Conservation (phyloP, 1,284 basidiomycete genomes). For the Testicularia cyperi region DNA sequence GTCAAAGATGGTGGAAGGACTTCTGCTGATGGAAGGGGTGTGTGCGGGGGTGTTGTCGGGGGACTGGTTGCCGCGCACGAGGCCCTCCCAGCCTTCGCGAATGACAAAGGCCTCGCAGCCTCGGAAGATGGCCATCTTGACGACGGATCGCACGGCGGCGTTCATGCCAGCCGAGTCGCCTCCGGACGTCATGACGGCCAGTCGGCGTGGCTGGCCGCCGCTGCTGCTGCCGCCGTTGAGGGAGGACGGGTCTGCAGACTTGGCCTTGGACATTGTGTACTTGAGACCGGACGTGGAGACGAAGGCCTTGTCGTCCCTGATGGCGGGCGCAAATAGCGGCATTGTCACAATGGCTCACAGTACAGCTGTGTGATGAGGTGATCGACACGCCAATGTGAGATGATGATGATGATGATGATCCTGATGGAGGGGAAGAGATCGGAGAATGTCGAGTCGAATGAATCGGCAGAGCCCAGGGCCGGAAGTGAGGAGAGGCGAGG, state of each 20-base stretch:
- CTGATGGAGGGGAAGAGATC: neutral
- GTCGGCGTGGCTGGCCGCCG: constrained; percentile 32
- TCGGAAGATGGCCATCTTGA: constrained; percentile 64
- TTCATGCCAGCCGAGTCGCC: constrained; percentile 83
- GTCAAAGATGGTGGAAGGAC: constrained; percentile 27
- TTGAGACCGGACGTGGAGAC: constrained; percentile 6
- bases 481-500: neutral
- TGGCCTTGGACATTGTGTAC: constrained; percentile 14
- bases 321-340: constrained; percentile 30
- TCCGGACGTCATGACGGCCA: constrained; percentile 91
- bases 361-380: too few relatives aligned
- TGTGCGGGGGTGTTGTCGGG: constrained; percentile 26
- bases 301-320: constrained; percentile 22
- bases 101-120: constrained; percentile 63
- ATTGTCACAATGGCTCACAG: constrained; percentile 1
- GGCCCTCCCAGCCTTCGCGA: constrained; percentile 95
- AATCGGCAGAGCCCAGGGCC: too few relatives aligned
- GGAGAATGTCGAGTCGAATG: too few relatives aligned
- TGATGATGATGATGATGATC: neutral
- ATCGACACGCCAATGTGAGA: neutral
- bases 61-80: constrained; percentile 67
- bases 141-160: constrained; percentile 53
- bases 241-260: constrained; percentile 1
- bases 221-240: too few relatives aligned
- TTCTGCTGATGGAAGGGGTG: constrained; percentile 35